Conservation (phyloP, 1,284 basidiomycete genomes). For the Pseudozyma thailandica region DNA sequence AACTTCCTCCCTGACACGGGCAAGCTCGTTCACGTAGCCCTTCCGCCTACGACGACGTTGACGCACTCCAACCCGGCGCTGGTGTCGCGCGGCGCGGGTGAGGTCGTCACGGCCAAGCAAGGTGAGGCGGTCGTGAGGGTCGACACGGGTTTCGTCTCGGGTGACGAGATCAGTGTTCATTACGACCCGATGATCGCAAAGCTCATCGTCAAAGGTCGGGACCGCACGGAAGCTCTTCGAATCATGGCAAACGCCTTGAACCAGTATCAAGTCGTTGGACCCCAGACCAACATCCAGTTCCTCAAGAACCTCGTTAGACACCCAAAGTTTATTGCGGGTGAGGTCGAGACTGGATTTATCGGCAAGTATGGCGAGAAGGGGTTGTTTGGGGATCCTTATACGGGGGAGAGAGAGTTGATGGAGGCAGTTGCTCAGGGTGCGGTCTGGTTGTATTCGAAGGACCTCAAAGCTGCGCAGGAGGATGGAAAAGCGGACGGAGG, state of each 20-base stretch:
- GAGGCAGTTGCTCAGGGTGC: constrained; percentile 32
- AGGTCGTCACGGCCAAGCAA: constrained; percentile 20
- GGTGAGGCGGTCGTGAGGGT: constrained; percentile 77
- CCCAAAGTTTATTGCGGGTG: constrained; percentile 79
- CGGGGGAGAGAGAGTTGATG: constrained; percentile 4
- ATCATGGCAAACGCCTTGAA: constrained; percentile 82
- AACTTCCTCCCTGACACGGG: constrained; percentile 90
- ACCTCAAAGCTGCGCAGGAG: constrained; percentile 67
- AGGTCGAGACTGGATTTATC: constrained; percentile 94
- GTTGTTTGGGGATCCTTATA: constrained; percentile 38
- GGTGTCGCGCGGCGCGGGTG: neutral
- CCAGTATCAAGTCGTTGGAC: constrained; percentile 89
- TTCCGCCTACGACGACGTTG: constrained; percentile 69
- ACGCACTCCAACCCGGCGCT: constrained; percentile 23
- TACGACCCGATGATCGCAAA: constrained; percentile 96
- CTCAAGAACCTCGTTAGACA: constrained; percentile 81
- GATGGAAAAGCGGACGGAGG: constrained; percentile 75
- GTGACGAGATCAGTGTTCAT: constrained; percentile 75
- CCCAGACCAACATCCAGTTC: constrained; percentile 91
- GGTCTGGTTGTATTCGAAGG: constrained; percentile 10
- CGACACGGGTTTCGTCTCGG: constrained; percentile 86
- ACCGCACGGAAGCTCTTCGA: constrained; percentile 85
- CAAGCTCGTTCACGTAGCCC: constrained; percentile 76
- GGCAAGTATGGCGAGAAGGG: constrained; percentile 64
- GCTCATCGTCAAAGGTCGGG: constrained; percentile 87